Evolutionary conservation across 257 asterid genomes (phyloP).

Genomic region (Lycium ferocissimum): DNA sequence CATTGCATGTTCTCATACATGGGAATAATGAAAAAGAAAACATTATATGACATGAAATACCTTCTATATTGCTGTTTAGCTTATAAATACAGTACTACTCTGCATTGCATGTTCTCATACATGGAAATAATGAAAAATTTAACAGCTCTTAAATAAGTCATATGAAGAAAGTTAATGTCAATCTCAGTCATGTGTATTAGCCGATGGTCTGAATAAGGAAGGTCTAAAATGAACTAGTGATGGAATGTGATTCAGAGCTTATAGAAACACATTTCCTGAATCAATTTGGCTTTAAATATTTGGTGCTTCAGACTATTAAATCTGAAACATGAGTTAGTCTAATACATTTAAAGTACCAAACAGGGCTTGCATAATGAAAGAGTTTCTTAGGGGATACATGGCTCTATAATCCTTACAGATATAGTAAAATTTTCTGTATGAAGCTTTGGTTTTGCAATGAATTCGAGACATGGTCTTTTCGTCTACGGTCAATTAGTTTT

Average conservation of each 20-base stretch:
- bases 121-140: no score
- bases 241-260: not conserved
- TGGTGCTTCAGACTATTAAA: not conserved
- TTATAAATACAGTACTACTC: not conserved
- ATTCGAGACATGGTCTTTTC: not conserved
- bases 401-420: not conserved
- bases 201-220: not conserved
- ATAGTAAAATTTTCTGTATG: not conserved
- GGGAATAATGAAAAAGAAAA: no score
- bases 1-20: not conserved
- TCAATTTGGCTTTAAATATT: constrained; percentile 32
- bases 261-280: constrained; percentile 72
- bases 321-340: not conserved
- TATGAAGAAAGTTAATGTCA: not conserved
- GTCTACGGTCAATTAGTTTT: not conserved
- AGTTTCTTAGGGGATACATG: not conserved
- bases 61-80: not conserved
- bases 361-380: not conserved
- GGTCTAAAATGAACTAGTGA: not conserved
- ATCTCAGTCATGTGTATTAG: not conserved
- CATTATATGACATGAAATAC: no score
- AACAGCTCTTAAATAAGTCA: not conserved
- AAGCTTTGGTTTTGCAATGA: not conserved
- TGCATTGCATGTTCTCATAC: not conserved
- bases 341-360: not conserved